A percentile compares a stretch with the other conserved stretches of the same genome.
These are phyloP conservation scores for Phialophora macrospora DNA, from an alignment of 2,329 filamentous ascomycete species.

Conservation along the genomic window DNA sequence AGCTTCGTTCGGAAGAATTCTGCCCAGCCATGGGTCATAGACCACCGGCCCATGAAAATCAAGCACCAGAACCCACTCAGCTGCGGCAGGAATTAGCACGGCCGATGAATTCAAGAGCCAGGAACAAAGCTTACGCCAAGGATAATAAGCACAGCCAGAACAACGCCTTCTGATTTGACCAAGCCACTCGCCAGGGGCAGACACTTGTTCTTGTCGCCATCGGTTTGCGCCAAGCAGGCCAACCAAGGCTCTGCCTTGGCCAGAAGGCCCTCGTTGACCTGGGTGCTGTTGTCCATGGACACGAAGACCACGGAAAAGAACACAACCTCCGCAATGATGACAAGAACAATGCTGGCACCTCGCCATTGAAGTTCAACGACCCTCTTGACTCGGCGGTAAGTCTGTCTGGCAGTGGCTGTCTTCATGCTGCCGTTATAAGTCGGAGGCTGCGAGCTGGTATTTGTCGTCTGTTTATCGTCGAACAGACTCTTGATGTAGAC, in stretches of 20 bases:
- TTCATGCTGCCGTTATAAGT: slow-evolving; percentile 76
- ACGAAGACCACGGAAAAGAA: slow-evolving; percentile 94
- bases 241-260: slow-evolving; percentile 69
- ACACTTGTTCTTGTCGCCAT: slow-evolving; percentile 70
- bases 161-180: slow-evolving; percentile 74
- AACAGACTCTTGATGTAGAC: slow-evolving; percentile 86
- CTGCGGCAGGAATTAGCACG: slow-evolving; percentile 50
- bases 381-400: slow-evolving; percentile 82
- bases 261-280: slow-evolving; percentile 60
- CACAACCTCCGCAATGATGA: slow-evolving; percentile 88
- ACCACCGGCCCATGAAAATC: slow-evolving; percentile 77
- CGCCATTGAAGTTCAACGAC: slow-evolving; percentile 94
- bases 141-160: slow-evolving; percentile 80
- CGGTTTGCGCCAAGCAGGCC: slow-evolving; percentile 65
- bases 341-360: slow-evolving; percentile 84
- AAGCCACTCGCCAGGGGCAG: slow-evolving; percentile 63
- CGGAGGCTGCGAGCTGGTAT: slow-evolving; percentile 68
- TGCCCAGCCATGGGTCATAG: slow-evolving; percentile 85
- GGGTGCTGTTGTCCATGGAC: slow-evolving; percentile 76
- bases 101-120: slow-evolving; percentile 23
- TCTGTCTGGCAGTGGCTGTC: slow-evolving; percentile 81
- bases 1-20: slow-evolving; percentile 64
- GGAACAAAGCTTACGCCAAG: slow-evolving; percentile 67
- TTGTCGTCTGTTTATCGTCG: slow-evolving; percentile 72
- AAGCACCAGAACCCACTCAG: slow-evolving; percentile 85